Base-by-base conservation (phyloP, 768 basidiomycete species). In the Asterophora parasitica region DNA sequence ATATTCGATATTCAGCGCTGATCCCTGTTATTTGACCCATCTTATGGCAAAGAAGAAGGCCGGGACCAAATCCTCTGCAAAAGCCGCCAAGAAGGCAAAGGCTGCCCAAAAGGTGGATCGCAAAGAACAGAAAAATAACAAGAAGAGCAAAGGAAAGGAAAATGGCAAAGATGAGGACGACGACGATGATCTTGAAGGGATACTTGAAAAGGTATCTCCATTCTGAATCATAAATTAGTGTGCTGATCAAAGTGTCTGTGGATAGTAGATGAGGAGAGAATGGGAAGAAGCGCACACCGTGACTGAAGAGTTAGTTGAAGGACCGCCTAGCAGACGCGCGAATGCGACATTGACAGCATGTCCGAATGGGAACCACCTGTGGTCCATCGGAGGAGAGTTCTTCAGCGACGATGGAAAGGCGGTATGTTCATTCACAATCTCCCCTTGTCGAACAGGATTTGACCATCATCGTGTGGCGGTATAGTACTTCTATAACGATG, bases 351-450 rank as follows among this genome's bases (percentile, higher is more conserved):
- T 94, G 12, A 87, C 85, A 0, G 68, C 88, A 0, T 92, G 86
- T 65, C 92, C 91, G 0, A 81, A 73, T 46, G 88, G 88, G 36
- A 86, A 84, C 51, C 77, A 91, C 62, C 69, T 93, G 0, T 94
- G 86, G 87, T 85, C 75, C 51, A 84, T 91, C 28, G 89, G 89
- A 0, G 89, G 90, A 5, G 91, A 92, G 60, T 91, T 83, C 62
- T 94, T 92, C 61, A 82, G 81, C 49, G 89, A 93, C 38, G 93
- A 94, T 50, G 81, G 81, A 9, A 87, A 81, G 61, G 85, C 89
- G 12, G 85, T 89, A 53, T 37, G 70, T 65, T 23, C 23, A 36
- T 13, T 9, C 11, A 36, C 4, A 11, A 8, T 47, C 35, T 31
- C 38, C 42, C 32, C 46, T 19, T 40, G 26, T n/a, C 19, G 39